Evolutionary conservation across 2,329 filamentous ascomycete species (phyloP).

Genomic region (Neonectria faginata): DNA sequence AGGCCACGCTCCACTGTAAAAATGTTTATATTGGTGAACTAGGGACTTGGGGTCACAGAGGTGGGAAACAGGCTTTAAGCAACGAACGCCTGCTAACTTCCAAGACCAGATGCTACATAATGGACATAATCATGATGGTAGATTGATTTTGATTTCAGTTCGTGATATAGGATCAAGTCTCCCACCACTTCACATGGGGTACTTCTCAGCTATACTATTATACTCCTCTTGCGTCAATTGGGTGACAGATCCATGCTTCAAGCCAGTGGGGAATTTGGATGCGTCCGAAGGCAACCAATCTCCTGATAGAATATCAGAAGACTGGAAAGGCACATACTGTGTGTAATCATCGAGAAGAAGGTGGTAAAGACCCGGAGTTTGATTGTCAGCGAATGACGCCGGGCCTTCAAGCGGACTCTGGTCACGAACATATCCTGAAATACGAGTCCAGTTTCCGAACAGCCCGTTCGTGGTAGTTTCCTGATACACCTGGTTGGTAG

Average conservation of each 20-base stretch:
- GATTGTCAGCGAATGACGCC: slow-evolving; percentile 53
- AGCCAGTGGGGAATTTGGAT: slow-evolving; percentile 54
- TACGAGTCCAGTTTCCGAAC: slow-evolving; percentile 60
- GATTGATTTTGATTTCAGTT: background rate
- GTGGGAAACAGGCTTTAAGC: too few relatives aligned
- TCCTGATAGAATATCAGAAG: slow-evolving; percentile 49
- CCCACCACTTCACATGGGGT: background rate
- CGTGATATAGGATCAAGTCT: rapidly evolving
- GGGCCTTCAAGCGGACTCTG: slow-evolving; percentile 52
- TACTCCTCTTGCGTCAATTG: slow-evolving; percentile 57
- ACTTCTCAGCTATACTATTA: slow-evolving; percentile 46
- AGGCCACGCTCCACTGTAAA: too few relatives aligned
- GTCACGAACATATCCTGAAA: slow-evolving; percentile 50
- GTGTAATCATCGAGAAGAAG: slow-evolving; percentile 59
- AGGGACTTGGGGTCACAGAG: too few relatives aligned
- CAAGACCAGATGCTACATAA: too few relatives aligned
- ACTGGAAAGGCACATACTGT: slow-evolving; percentile 59
- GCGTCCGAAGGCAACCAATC: slow-evolving; percentile 50
- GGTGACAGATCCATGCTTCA: slow-evolving; percentile 63
- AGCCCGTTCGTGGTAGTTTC: slow-evolving; percentile 58
- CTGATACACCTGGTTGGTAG: slow-evolving; percentile 60
- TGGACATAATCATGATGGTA: too few relatives aligned
- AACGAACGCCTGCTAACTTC: too few relatives aligned
- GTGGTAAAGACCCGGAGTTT: slow-evolving; percentile 51
- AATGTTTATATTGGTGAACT: too few relatives aligned